A percentile compares a stretch with the other conserved stretches of the same genome.
These are phyloP conservation scores for Fusarium equiseti DNA, from an alignment of 2,329 filamentous ascomycete species.

Conservation along the genomic window DNA sequence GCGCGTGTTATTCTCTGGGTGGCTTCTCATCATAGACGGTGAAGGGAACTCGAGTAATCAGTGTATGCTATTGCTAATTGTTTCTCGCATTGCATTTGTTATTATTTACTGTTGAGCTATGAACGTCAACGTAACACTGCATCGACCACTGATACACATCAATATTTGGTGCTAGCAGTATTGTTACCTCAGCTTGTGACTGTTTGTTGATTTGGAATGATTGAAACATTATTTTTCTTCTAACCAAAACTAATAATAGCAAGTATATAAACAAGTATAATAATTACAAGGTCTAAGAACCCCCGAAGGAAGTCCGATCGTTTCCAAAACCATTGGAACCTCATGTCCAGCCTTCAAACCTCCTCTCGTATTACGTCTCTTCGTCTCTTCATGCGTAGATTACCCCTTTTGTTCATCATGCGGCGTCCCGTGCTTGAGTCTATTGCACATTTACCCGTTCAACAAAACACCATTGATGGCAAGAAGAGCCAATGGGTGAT, in stretches of 20 bases:
- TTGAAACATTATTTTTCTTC: not conserved
- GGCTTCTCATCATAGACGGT: slow-evolving; percentile 63
- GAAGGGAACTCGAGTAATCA: slow-evolving; percentile 57
- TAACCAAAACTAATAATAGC: not conserved
- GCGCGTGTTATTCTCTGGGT: slow-evolving; percentile 56
- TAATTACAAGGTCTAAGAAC: slow-evolving; percentile 24
- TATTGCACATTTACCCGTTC: not conserved
- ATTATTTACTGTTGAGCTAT: not conserved
- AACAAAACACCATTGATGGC: not conserved
- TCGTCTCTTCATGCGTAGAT: slow-evolving; percentile 26
- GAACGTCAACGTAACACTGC: not conserved
- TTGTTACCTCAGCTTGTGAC: not conserved
- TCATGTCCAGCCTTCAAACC: not conserved
- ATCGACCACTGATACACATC: not conserved
- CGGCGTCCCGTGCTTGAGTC: not conserved
- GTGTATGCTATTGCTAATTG: slow-evolving; percentile 56
- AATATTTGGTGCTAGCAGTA: not conserved
- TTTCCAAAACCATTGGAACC: not conserved
- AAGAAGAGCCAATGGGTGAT: slow-evolving; percentile 1
- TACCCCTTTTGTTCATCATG: slow-evolving; percentile 9
- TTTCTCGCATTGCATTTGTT: slow-evolving; percentile 28
- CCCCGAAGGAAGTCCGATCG: not conserved
- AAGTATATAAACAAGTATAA: slow-evolving; percentile 18
- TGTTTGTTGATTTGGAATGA: not conserved
- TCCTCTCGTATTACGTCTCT: slow-evolving; percentile 24